phyloP scores from a whole-genome alignment of 1,284 basidiomycete species.

The Cryptococcus neoformans region DNA sequence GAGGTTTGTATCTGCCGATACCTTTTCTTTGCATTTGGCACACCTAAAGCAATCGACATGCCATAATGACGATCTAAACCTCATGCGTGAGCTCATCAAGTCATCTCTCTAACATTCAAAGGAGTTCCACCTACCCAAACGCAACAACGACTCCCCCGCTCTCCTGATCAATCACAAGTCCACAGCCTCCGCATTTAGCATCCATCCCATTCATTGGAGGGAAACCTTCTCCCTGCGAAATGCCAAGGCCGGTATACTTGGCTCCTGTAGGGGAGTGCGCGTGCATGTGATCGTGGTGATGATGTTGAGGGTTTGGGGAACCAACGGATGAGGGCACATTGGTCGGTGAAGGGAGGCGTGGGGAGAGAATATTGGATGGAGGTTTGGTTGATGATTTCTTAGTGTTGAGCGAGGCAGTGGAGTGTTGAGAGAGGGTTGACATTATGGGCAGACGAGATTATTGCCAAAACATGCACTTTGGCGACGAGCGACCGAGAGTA shows the following conservation, averaged over 20 bases:
- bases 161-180: slow-evolving; percentile 74
- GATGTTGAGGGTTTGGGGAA: neutral
- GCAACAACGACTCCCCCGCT: slow-evolving; percentile 83
- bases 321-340: neutral
- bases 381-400: neutral
- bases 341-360: slow-evolving; percentile 4
- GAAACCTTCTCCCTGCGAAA: slow-evolving; percentile 14
- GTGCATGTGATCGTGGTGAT: neutral
- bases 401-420: neutral
- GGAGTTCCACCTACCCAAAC: slow-evolving; percentile 64
- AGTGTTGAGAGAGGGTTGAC: neutral
- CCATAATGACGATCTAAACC: slow-evolving; percentile 44
- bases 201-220: slow-evolving; percentile 28
- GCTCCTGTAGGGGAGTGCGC: neutral
- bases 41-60: slow-evolving; percentile 53
- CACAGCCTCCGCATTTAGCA: slow-evolving; percentile 73
- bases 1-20: slow-evolving; percentile 85
- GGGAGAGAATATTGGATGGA: slow-evolving; percentile 4
- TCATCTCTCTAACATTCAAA: neutral
- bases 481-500: no score
- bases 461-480: neutral
- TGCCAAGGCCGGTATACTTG: neutral
- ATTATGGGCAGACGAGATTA: neutral
- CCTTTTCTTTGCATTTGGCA: slow-evolving; percentile 54
- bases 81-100: neutral